These are phyloP conservation scores for Mycena polygramma DNA, from an alignment of 768 basidiomycete species.

Conservation along the genomic window DNA sequence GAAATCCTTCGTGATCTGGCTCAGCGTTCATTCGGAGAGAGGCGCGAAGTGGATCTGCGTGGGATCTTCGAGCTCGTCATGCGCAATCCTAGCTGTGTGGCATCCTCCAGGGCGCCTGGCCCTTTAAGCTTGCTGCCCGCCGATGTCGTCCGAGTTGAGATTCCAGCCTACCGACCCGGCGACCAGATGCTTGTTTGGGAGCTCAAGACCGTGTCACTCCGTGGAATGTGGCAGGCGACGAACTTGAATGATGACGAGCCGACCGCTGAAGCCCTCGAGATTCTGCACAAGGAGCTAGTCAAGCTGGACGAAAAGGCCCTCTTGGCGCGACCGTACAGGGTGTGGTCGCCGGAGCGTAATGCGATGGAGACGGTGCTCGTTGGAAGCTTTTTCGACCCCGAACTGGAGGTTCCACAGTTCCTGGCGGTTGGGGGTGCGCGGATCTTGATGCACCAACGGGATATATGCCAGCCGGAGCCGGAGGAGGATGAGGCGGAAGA, in stretches of 20 bases:
- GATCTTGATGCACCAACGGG: conserved; percentile 8
- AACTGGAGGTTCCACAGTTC: conserved; percentile 2
- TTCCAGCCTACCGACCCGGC: not conserved
- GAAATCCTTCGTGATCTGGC: conserved; percentile 12
- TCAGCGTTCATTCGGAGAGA: not conserved
- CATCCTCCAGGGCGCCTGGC: not conserved
- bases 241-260: conserved; percentile 25
- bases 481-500: too few relatives aligned
- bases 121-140: not conserved
- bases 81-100: not conserved
- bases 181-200: not conserved
- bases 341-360: conserved; percentile 7
- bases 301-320: conserved; percentile 1
- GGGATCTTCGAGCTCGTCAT: conserved; percentile 29
- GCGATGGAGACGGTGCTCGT: conserved; percentile 12
- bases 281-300: conserved; percentile 12
- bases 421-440: conserved; percentile 30
- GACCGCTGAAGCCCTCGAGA: not conserved
- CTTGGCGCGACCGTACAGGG: conserved; percentile 2
- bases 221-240: conserved; percentile 17
- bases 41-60: conserved; percentile 20
- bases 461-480: too few relatives aligned
- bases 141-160: not conserved
- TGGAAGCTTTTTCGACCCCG: conserved; percentile 14
- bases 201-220: conserved; percentile 15